phyloP scores from a whole-genome alignment of 1,139 yeast genomes.

The Suhomyces bribrorum region DNA sequence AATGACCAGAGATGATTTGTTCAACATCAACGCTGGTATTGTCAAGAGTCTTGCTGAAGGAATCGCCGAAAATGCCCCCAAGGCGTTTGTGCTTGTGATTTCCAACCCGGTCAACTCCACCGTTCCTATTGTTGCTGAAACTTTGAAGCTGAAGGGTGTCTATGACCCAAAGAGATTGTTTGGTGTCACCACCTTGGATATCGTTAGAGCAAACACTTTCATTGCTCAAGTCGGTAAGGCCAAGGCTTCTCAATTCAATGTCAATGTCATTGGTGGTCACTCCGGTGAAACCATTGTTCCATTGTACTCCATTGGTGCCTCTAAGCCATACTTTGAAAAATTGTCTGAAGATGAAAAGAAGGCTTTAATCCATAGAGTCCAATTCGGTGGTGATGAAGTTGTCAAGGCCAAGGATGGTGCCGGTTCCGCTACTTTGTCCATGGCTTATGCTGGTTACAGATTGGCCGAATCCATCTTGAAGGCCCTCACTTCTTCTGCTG shows the following conservation, averaged over 20 bases:
- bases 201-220: conserved; percentile 91
- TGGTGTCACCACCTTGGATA: conserved; percentile 97
- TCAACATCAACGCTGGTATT: conserved; percentile 95
- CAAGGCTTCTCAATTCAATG: conserved; percentile 71
- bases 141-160: conserved; percentile 79
- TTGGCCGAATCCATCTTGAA: conserved; percentile 86
- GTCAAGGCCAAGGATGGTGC: conserved; percentile 99
- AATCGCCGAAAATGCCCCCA: conserved; percentile 82
- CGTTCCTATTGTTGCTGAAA: conserved; percentile 97
- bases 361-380: conserved; percentile 86
- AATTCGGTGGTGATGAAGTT: conserved; percentile 98
- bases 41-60: conserved; percentile 91
- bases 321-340: conserved; percentile 26
- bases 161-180: conserved; percentile 90
- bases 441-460: conserved; percentile 98
- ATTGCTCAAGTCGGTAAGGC: conserved; percentile 64
- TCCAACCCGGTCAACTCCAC: conserved; percentile 99
- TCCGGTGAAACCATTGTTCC: conserved; percentile 98
- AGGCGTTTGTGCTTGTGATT: conserved; percentile 83
- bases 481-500: conserved; percentile 56
- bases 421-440: conserved; percentile 97
- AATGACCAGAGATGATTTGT: conserved; percentile 97
- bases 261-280: conserved; percentile 94
- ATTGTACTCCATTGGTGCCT: conserved; percentile 62
- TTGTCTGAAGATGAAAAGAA: conserved; percentile 35